Conservation (phyloP, 2,329 filamentous ascomycete genomes). For the Fusarium austroafricanum region DNA sequence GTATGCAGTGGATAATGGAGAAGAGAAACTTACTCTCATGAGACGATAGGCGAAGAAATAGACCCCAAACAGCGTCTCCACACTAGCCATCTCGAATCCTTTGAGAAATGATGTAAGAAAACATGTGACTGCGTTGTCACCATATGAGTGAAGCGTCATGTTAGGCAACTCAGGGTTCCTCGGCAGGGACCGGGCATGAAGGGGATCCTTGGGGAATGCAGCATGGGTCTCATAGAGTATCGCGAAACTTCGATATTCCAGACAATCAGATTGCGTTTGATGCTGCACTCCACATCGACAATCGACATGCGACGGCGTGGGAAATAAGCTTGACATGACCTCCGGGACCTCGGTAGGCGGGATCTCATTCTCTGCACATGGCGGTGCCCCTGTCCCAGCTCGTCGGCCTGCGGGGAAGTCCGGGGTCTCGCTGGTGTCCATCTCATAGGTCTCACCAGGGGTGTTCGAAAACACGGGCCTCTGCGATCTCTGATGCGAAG, state of each 20-base stretch:
- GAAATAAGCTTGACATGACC: conserved; percentile 21
- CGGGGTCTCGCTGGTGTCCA: conserved; percentile 12
- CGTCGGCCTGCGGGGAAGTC: conserved; percentile 17
- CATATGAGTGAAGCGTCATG: conserved; percentile 40
- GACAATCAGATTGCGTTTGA: conserved; percentile 36
- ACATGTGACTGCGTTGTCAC: conserved; percentile 38
- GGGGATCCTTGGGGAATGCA: conserved; percentile 36
- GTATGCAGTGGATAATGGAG: background rate
- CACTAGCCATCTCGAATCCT: conserved; percentile 39
- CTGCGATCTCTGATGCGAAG: conserved; percentile 30
- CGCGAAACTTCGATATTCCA: conserved; percentile 43
- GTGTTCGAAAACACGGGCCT: conserved; percentile 7
- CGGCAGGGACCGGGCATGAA: conserved; percentile 36
- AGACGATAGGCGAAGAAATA: conserved; percentile 44
- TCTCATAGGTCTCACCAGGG: conserved; percentile 20
- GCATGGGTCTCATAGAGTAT: conserved; percentile 44
- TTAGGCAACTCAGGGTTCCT: conserved; percentile 40
- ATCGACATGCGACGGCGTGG: conserved; percentile 32
- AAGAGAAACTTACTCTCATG: conserved; percentile 27
- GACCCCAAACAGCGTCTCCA: conserved; percentile 42
- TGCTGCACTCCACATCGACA: conserved; percentile 46
- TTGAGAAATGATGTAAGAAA: conserved; percentile 40
- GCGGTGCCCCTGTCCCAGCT: background rate
- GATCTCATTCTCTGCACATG: conserved; percentile 11
- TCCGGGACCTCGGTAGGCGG: conserved; percentile 13